Evolutionary conservation across 179 eudicot genomes (phyloP).

Genomic region (Sideroxylon spinosum): DNA sequence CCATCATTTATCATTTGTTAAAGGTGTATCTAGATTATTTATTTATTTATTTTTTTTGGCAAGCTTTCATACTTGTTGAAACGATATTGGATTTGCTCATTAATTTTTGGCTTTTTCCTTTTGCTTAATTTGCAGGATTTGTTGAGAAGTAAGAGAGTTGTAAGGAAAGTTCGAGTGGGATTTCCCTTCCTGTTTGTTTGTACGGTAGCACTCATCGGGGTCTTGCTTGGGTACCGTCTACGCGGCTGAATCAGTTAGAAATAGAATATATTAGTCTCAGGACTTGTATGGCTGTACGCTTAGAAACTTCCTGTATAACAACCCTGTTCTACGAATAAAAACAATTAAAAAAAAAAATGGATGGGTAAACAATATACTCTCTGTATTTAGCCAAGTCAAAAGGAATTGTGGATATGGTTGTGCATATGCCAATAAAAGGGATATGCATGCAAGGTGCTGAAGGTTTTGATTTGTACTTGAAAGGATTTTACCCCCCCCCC

Average conservation of each 20-base stretch:
- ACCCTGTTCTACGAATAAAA: not conserved
- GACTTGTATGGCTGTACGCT: not conserved
- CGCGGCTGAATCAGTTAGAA: constrained; percentile 23
- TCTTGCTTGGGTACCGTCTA: constrained; percentile 54
- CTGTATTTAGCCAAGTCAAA: not conserved
- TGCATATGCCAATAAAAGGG: constrained; percentile 9
- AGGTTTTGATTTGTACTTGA: not conserved
- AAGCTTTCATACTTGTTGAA: no score
- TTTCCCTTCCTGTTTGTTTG: constrained; percentile 75
- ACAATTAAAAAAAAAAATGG: not conserved
- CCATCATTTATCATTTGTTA: not conserved
- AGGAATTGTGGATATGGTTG: not conserved
- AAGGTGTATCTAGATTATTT: not conserved
- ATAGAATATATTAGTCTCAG: not conserved
- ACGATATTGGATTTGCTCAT: not conserved
- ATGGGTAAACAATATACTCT: not conserved
- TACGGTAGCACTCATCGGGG: constrained; percentile 69
- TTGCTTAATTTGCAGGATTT: constrained; percentile 38
- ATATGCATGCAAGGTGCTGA: not conserved
- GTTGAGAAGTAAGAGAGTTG: constrained; percentile 36
- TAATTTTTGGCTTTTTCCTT: not conserved
- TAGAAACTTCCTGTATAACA: not conserved
- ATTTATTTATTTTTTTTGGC: not conserved
- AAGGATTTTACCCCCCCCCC: not conserved
- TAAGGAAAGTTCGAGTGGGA: constrained; percentile 55